Evolutionary conservation across 2,329 filamentous ascomycete genomes (phyloP), one percentile per base, ranked within the genome.

Genomic region (Phaeoacremonium minimum): DNA sequence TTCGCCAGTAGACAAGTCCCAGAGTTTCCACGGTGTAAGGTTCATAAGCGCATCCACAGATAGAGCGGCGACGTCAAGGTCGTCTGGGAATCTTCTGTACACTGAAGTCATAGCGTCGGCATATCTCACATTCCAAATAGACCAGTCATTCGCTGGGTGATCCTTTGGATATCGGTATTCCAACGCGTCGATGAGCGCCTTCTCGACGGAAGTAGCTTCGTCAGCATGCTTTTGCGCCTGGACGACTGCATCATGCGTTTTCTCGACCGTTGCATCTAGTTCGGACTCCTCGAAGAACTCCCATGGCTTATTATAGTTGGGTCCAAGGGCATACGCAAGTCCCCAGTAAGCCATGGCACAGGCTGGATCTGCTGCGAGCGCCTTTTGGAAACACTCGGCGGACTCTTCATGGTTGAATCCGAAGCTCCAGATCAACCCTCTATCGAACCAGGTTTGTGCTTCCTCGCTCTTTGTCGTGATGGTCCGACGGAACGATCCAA

Each of bases 301-400:
- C 86, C 86, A 89, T 0, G 85, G 80, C 50, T 89, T 87, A 62
- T 90, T 77, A 56, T 80, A 81, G 51, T 91, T 89, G 4, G 86
- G 85, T 0, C 85, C 86, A 0, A 85, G 61, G 2, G 80, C 68
- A 52, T 85, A 89, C 0, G 85, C 80, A 5, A 85, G 59, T 0
- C 83, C 83, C 82, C 83, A 87, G 48, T 83, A 73, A 4, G 77
- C 80, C 66, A 86, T 77, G 18, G 73, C 69, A 39, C 76, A 84
- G 3, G 55, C 44, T 0, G 60, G 43, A 42, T 87, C 83, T 32
- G 64, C 52, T 2, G 56, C 53, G 19, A 77, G 69, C n/a, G 78
- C 80, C 7, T 64, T 61, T 47, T 79, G 63, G 48, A 86, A 87
- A 58, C 83, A 87, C 28, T 60, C 61, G 5, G 69, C 71, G 0